Conservation (phyloP, 192 early-diverging fungal species). For the Umbelopsis sp. region DNA sequence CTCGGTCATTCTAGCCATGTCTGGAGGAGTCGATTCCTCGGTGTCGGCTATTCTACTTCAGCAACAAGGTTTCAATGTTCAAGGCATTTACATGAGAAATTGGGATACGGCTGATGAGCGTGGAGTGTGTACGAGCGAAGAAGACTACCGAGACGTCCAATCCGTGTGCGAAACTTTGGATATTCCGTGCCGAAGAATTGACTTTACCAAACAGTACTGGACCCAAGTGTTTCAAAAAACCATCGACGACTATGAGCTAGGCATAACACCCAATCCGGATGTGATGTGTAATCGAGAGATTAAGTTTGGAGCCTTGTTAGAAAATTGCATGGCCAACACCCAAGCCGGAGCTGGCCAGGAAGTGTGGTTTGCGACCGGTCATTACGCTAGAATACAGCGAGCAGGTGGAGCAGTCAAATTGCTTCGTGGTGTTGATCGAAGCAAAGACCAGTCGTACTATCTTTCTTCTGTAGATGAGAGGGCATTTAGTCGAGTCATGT, state of each 20-base stretch:
- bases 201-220: slow-evolving; percentile 93
- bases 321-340: slow-evolving; percentile 44
- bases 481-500: slow-evolving; percentile 57
- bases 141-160: slow-evolving; percentile 82
- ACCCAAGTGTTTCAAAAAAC: slow-evolving; percentile 81
- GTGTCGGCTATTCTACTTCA: slow-evolving; percentile 81
- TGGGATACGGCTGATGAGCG: slow-evolving; percentile 88
- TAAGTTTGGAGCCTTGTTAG: slow-evolving; percentile 91
- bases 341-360: neutral
- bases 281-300: slow-evolving; percentile 88
- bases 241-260: slow-evolving; percentile 69
- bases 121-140: slow-evolving; percentile 73
- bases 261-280: slow-evolving; percentile 92
- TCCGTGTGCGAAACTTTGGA: slow-evolving; percentile 66
- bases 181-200: slow-evolving; percentile 64
- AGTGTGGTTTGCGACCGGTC: slow-evolving; percentile 49
- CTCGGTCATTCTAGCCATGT: slow-evolving; percentile 81
- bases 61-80: slow-evolving; percentile 63
- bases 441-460: slow-evolving; percentile 96
- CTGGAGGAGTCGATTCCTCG: slow-evolving; percentile 94
- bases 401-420: slow-evolving; percentile 28
- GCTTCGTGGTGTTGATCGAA: slow-evolving; percentile 58
- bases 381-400: slow-evolving; percentile 56
- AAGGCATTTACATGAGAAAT: slow-evolving; percentile 93
- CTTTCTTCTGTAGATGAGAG: slow-evolving; percentile 64